A percentile compares a stretch with the other conserved stretches of the same genome.
phyloP scores from a whole-genome alignment of 768 basidiomycete genomes.

The Calocybe indica region DNA sequence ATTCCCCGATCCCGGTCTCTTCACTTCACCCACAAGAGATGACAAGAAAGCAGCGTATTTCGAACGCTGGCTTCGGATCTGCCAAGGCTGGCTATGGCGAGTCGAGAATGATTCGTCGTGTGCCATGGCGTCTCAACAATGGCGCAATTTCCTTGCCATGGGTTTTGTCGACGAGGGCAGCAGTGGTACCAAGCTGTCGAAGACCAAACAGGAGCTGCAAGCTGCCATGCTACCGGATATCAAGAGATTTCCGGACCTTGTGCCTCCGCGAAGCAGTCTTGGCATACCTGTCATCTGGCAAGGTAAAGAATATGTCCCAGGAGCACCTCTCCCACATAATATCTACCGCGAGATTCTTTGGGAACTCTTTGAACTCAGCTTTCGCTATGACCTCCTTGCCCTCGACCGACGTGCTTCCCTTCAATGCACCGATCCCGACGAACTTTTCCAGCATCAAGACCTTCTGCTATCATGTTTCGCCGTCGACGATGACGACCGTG shows the following conservation, averaged over 20 bases:
- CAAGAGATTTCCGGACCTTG: not conserved
- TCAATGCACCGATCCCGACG: not conserved
- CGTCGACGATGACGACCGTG: not conserved
- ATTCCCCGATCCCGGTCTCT: too few species aligned
- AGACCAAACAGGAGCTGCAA: not conserved
- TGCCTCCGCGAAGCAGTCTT: too few species aligned
- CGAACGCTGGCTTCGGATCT: too few species aligned
- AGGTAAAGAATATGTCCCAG: not conserved
- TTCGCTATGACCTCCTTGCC: slow-evolving; percentile 12
- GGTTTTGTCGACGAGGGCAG: too few species aligned
- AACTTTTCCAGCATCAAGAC: slow-evolving; percentile 1
- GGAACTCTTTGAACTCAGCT: slow-evolving; percentile 14
- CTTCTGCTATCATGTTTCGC: slow-evolving; percentile 3
- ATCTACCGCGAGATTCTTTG: slow-evolving; percentile 9
- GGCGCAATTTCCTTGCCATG: too few species aligned
- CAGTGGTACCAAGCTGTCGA: too few species aligned
- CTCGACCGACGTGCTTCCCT: slow-evolving; percentile 9
- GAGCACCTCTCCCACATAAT: not conserved
- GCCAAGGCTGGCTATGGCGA: too few species aligned
- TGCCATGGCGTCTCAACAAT: too few species aligned
- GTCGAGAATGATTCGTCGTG: too few species aligned
- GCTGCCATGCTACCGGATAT: not conserved
- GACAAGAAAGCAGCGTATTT: too few species aligned
- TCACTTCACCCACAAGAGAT: too few species aligned
- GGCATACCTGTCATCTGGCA: not conserved